Evolutionary conservation across 176 grass and related monocot species (phyloP).

Genomic region (Musa troglodytarum): DNA sequence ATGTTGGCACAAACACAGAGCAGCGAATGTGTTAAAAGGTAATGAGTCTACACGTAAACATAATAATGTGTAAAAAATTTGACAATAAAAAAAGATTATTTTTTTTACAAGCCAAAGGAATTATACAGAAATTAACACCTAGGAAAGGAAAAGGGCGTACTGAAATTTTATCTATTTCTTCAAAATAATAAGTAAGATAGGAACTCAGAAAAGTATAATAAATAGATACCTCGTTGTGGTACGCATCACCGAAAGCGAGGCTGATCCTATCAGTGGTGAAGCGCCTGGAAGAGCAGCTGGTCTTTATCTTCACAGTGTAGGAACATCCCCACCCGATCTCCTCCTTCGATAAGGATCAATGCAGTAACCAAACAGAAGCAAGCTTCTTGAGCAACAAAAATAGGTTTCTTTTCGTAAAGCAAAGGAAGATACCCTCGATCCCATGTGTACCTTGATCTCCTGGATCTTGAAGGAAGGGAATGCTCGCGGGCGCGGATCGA

Average conservation of each 20-base stretch:
- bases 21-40: no score
- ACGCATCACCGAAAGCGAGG: conserved; percentile 70
- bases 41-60: no score
- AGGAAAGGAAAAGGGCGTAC: background rate
- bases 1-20: no score
- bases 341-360: background rate
- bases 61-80: no score
- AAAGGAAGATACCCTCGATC: no score
- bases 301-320: conserved; percentile 77
- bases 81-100: no score
- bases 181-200: background rate
- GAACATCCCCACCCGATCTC: conserved; percentile 20
- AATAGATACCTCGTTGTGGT: conserved; percentile 44
- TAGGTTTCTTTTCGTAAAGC: no score
- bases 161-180: background rate
- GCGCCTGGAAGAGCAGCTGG: conserved; percentile 56
- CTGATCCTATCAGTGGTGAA: conserved; percentile 46
- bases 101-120: background rate
- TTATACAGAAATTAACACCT: background rate
- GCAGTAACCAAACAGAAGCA: background rate
- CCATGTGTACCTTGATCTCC: conserved; percentile 20
- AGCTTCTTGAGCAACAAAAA: background rate
- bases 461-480: conserved; percentile 32
- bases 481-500: conserved; percentile 20
- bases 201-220: background rate